phyloP scores from a whole-genome alignment of 495 filamentous ascomycete species.

The Neurospora pannonica region DNA sequence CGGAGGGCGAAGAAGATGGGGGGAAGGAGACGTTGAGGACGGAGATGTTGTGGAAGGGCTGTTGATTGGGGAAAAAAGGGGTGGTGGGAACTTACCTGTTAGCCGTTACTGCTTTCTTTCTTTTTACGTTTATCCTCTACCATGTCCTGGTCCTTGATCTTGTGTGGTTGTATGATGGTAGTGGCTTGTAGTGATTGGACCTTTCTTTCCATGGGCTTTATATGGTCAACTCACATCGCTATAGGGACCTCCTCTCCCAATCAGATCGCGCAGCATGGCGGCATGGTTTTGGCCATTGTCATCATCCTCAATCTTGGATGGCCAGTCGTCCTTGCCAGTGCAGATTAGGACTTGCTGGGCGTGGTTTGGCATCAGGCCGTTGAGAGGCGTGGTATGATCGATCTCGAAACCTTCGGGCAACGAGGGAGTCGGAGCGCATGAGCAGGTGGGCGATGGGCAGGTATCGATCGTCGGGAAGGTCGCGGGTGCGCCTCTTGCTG shows the following conservation, averaged over 20 bases:
- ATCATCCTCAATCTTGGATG: conserved; percentile 53
- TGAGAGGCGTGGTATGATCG: conserved; percentile 57
- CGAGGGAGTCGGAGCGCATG: conserved; percentile 54
- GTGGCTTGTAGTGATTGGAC: not conserved
- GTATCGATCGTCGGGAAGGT: conserved; percentile 43
- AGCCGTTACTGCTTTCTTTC: conserved; percentile 9
- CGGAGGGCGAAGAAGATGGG: conserved; percentile 26
- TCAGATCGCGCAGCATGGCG: conserved; percentile 55
- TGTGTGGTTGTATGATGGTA: not conserved
- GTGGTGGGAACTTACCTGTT: conserved; percentile 1
- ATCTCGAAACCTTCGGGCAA: conserved; percentile 66
- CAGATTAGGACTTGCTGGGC: conserved; percentile 73
- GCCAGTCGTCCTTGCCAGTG: conserved; percentile 76
- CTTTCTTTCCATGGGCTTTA: not conserved
- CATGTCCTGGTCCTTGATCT: not conserved
- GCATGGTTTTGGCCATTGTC: conserved; percentile 52
- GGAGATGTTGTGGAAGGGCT: conserved; percentile 76
- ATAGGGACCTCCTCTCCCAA: conserved; percentile 56
- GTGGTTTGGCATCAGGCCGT: conserved; percentile 70
- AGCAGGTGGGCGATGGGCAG: conserved; percentile 65
- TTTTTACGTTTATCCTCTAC: not conserved
- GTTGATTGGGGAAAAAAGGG: not conserved
- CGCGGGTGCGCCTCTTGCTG: not conserved
- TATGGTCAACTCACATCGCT: conserved; percentile 50
- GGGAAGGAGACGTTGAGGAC: conserved; percentile 62